Percentiles rank a stretch among this genome's conserved stretches.
phyloP scores from a whole-genome alignment of 2,329 filamentous ascomycete species.

The Neopestalotiopsis sp. region DNA sequence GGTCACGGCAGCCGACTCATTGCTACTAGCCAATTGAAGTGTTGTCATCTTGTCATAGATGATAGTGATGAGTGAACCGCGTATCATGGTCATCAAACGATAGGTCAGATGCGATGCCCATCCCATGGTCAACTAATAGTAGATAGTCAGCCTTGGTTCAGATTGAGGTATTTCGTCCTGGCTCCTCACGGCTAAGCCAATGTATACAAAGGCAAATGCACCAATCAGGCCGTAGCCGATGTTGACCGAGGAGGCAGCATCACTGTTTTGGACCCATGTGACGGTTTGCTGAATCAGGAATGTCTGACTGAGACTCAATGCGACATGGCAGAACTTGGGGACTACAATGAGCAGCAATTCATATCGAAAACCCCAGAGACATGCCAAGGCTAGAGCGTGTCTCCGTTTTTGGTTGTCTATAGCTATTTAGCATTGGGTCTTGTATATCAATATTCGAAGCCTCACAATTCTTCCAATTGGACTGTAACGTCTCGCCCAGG shows the following conservation, averaged over 20 bases:
- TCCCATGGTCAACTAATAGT: slow-evolving; percentile 14
- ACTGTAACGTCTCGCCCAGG: slow-evolving; percentile 15
- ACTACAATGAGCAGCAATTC: slow-evolving; percentile 19
- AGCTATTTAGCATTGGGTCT: slow-evolving; percentile 12
- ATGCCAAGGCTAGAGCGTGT: slow-evolving; percentile 21
- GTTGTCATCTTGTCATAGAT: slow-evolving; percentile 20
- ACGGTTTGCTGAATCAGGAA: slow-evolving; percentile 20
- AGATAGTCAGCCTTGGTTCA: neutral
- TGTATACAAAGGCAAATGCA: slow-evolving; percentile 20
- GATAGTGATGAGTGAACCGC: slow-evolving; percentile 19
- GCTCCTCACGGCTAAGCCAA: slow-evolving; percentile 16
- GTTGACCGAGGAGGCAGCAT: neutral
- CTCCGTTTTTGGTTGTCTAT: neutral
- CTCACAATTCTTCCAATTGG: neutral
- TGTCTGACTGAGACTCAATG: slow-evolving; percentile 19
- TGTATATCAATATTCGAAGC: no score
- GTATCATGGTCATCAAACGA: slow-evolving; percentile 22
- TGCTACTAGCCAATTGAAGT: slow-evolving; percentile 6
- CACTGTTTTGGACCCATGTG: neutral
- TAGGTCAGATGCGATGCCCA: slow-evolving; percentile 18
- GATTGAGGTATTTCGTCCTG: neutral
- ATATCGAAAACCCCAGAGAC: slow-evolving; percentile 20
- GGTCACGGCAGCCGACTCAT: slow-evolving; percentile 21
- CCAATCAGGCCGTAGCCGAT: slow-evolving; percentile 22
- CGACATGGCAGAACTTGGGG: slow-evolving; percentile 20